phyloP scores from a whole-genome alignment of 2,329 filamentous ascomycete species.

The Fusarium compactum region DNA sequence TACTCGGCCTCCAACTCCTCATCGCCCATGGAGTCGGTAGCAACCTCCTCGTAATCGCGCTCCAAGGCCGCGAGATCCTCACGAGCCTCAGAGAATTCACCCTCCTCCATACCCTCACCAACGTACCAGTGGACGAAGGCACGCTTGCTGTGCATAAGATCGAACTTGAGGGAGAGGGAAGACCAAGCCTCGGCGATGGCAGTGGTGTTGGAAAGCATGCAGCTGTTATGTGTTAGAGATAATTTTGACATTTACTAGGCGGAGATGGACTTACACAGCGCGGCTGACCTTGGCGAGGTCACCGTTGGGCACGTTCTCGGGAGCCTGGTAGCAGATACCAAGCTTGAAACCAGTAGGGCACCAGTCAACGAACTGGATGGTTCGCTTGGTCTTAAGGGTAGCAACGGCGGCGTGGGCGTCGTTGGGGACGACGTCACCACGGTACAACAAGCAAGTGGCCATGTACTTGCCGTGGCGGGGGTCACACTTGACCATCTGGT shows the following conservation, averaged over 20 bases:
- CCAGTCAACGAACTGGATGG: conserved; percentile 99
- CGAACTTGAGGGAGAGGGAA: conserved; percentile 96
- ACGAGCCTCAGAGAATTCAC: conserved; percentile 98
- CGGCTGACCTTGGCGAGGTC: conserved; percentile 98
- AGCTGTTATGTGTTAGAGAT: conserved; percentile 62
- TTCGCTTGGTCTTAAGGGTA: conserved; percentile 98
- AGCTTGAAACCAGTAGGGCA: conserved; percentile 99
- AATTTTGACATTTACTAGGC: not conserved
- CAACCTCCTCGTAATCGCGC: conserved; percentile 99
- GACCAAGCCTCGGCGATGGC: conserved; percentile 99
- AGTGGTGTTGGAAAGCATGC: conserved; percentile 99
- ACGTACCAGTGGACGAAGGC: conserved; percentile 99
- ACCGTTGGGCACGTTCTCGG: conserved; percentile 94
- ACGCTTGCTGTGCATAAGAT: conserved; percentile 99
- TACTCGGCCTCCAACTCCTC: conserved; percentile 94
- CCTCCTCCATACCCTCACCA: conserved; percentile 99
- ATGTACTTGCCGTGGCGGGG: conserved; percentile 99
- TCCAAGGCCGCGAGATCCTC: conserved; percentile 98
- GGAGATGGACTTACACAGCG: conserved; percentile 81
- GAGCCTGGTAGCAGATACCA: conserved; percentile 99
- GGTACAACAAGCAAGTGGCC: conserved; percentile 98
- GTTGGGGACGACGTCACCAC: conserved; percentile 97
- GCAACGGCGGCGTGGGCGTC: conserved; percentile 93
- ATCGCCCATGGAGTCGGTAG: conserved; percentile 89
- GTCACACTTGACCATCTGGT: conserved; percentile 99